A percentile compares a stretch with the other conserved stretches of the same genome.
These are phyloP conservation scores for Hemileia vastatrix DNA, from an alignment of 1,284 basidiomycete species.

Conservation along the genomic window DNA sequence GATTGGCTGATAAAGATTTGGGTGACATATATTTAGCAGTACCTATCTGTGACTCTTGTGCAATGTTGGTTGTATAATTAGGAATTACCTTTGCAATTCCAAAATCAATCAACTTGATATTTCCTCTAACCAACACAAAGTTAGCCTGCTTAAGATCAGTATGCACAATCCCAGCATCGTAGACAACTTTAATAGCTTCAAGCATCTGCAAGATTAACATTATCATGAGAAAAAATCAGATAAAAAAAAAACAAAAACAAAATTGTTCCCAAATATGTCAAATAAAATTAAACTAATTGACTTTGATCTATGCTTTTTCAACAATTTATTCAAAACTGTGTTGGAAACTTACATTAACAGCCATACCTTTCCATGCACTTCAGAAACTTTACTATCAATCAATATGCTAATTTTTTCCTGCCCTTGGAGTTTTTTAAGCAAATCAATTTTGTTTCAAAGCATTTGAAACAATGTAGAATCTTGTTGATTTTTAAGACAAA, in stretches of 20 bases:
- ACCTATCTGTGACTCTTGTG: slow-evolving; percentile 73
- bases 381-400: slow-evolving; percentile 65
- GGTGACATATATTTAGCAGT: slow-evolving; percentile 95
- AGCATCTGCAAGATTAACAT: slow-evolving; percentile 60
- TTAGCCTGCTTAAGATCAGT: slow-evolving; percentile 94
- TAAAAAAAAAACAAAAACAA: slow-evolving; percentile 27
- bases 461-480: slow-evolving; percentile 75
- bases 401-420: slow-evolving; percentile 80
- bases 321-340: slow-evolving; percentile 68
- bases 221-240: not conserved
- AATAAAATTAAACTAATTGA: slow-evolving; percentile 79
- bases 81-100: slow-evolving; percentile 95
- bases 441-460: slow-evolving; percentile 87
- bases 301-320: slow-evolving; percentile 70
- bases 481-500: slow-evolving; percentile 64
- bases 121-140: slow-evolving; percentile 84
- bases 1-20: slow-evolving; percentile 52
- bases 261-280: slow-evolving; percentile 93
- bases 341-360: slow-evolving; percentile 86
- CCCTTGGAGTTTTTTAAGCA: slow-evolving; percentile 73
- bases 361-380: slow-evolving; percentile 42
- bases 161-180: slow-evolving; percentile 92
- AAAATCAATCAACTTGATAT: slow-evolving; percentile 89
- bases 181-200: slow-evolving; percentile 86
- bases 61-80: slow-evolving; percentile 93